These are phyloP conservation scores for Zelonia costaricensis DNA, from an alignment of 208 protist species.

Conservation along the genomic window DNA sequence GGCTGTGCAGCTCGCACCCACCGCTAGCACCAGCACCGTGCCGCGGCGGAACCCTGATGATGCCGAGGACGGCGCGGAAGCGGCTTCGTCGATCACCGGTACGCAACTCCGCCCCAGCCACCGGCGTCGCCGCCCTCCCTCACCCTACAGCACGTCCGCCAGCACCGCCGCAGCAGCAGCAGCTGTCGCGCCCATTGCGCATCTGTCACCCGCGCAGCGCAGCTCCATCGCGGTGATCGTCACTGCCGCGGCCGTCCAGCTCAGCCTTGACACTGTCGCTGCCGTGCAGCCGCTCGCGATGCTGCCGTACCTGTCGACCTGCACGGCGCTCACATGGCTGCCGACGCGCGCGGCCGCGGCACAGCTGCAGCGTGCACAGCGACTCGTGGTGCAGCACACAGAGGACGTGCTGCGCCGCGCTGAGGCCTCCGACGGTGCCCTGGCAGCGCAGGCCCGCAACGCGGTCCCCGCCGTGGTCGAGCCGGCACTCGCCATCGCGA, in stretches of 20 bases:
- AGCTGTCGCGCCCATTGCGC: not conserved
- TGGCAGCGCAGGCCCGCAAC: too few species aligned
- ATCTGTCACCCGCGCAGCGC: slow-evolving; percentile 13
- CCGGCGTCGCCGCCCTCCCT: too few species aligned
- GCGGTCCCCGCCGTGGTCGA: too few species aligned
- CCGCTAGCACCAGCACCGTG: not conserved
- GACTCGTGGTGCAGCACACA: slow-evolving; percentile 11
- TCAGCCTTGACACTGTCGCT: slow-evolving; percentile 14
- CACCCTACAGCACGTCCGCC: not conserved
- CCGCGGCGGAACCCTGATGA: too few species aligned
- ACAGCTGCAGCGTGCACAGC: slow-evolving; percentile 17
- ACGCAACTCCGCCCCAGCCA: too few species aligned
- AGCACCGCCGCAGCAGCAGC: not conserved
- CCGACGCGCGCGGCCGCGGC: slow-evolving; percentile 7
- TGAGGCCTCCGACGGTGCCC: not conserved
- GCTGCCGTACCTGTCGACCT: slow-evolving; percentile 10
- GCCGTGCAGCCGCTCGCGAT: slow-evolving; percentile 24
- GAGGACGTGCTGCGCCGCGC: slow-evolving; percentile 2
- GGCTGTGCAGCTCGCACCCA: slow-evolving; percentile 6
- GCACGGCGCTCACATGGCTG: slow-evolving; percentile 22
- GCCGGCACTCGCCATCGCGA: not conserved
- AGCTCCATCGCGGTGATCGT: slow-evolving; percentile 14
- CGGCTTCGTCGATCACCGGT: too few species aligned
- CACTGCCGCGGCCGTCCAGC: slow-evolving; percentile 13
- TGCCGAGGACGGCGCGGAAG: too few species aligned